These are phyloP conservation scores for Pseudogymnoascus destructans DNA, from an alignment of 2,329 filamentous ascomycete genomes.

Conservation along the genomic window DNA sequence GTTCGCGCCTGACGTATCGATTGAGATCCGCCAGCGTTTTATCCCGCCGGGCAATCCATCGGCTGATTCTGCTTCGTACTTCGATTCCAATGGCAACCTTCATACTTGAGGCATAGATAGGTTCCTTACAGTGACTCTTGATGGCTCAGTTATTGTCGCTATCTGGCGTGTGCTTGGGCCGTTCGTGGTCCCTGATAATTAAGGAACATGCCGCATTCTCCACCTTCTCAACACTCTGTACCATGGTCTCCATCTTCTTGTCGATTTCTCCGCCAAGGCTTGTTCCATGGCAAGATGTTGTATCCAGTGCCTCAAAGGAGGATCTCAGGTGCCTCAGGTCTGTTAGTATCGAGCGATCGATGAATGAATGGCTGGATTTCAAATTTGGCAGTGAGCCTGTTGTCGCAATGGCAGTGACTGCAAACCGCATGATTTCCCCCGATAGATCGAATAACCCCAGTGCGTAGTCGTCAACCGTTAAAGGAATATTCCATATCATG, in stretches of 20 bases:
- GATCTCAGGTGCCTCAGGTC: conserved; percentile 72
- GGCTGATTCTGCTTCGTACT: not conserved
- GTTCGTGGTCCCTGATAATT: conserved; percentile 72
- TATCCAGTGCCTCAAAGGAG: conserved; percentile 60
- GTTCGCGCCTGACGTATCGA: not conserved
- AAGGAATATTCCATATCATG: conserved; percentile 39
- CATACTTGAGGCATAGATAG: not conserved
- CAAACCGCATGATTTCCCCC: conserved; percentile 94
- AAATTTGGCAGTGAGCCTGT: conserved; percentile 33
- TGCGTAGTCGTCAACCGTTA: conserved; percentile 76
- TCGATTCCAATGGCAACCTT: not conserved
- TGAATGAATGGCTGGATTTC: conserved; percentile 21
- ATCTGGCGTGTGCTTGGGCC: conserved; percentile 25
- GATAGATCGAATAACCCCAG: conserved; percentile 88
- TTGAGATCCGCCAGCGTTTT: not conserved
- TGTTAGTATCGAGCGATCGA: conserved; percentile 50
- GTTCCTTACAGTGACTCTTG: not conserved
- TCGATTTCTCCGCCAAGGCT: conserved; percentile 48
- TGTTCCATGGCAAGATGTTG: conserved; percentile 35
- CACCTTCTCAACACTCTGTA: conserved; percentile 82
- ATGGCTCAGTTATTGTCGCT: not conserved
- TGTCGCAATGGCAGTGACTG: conserved; percentile 75
- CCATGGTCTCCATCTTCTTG: conserved; percentile 79
- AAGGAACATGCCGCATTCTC: conserved; percentile 83
- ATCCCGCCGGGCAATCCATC: not conserved